A percentile compares a stretch with the other conserved stretches of the same genome.
phyloP scores from a whole-genome alignment of 257 asterid genomes.

The Lithospermum erythrorhizon region DNA sequence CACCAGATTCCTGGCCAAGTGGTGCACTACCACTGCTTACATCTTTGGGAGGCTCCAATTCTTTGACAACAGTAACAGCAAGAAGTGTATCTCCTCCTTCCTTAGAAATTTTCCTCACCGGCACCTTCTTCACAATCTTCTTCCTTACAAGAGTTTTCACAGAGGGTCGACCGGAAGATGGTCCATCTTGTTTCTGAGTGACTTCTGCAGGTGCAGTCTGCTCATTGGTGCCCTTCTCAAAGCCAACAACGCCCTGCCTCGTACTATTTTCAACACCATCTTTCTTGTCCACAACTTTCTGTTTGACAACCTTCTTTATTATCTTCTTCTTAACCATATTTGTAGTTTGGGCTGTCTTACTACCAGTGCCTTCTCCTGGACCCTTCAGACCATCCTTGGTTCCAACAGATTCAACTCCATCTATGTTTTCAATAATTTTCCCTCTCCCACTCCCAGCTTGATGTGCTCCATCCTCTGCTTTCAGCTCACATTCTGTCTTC shows the following conservation, averaged over 20 bases:
- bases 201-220: constrained; percentile 29
- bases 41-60: constrained; percentile 28
- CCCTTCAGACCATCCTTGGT: constrained; percentile 21
- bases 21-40: constrained; percentile 16
- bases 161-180: constrained; percentile 29
- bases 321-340: constrained; percentile 72
- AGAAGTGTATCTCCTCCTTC: constrained; percentile 26
- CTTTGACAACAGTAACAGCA: constrained; percentile 28
- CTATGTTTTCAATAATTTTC: constrained; percentile 27
- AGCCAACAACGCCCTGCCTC: constrained; percentile 23
- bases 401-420: constrained; percentile 26
- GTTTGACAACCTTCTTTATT: constrained; percentile 40
- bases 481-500: constrained; percentile 10
- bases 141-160: constrained; percentile 56
- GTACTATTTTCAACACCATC: constrained; percentile 19
- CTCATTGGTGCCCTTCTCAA: constrained; percentile 30
- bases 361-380: constrained; percentile 25
- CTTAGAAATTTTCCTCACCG: constrained; percentile 21
- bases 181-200: constrained; percentile 36
- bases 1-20: constrained; percentile 31
- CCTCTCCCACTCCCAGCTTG: constrained; percentile 32
- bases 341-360: constrained; percentile 29
- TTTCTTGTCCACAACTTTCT: constrained; percentile 19
- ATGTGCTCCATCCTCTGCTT: constrained; percentile 17
- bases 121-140: constrained; percentile 39